Evolutionary conservation across 176 grass and related monocot genomes (phyloP), one percentile per base, ranked within the genome.

Genomic region (Paspalum vaginatum): DNA sequence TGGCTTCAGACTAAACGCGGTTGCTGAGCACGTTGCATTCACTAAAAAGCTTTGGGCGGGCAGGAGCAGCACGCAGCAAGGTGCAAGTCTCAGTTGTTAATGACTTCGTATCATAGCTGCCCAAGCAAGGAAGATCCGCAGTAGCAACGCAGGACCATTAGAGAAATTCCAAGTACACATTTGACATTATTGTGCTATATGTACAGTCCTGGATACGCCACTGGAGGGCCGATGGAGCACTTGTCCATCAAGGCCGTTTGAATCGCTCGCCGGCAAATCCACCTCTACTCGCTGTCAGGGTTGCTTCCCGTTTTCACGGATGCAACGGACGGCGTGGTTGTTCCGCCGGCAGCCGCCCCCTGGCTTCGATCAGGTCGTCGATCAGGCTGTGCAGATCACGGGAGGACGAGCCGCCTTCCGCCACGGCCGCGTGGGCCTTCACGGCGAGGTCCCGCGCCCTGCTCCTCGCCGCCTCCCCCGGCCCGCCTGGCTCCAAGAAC

Each of bases 401-500:
- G 26, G 40, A 32, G n/a, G 85, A 85, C 32, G 77, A 85, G 15
- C 89, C 85, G 0, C 68, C 77, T 8, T 20, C 64, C 0, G 38
- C 81, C 2, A 76, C 61, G 38, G 85, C 86, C 1, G 61, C 54
- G 1, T 57, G 15, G 0, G 86, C 85, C 61, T 74, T 80, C 3
- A 1, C 54, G 13, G 51, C 83, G 14, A 92, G 64, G 14, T 81
- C 78, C 68, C 47, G 11, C 0, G 70, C 68, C 52, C 39, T 88
- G 3, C 6, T 7, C 50, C 81, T 87, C 41, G 61, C 65, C 21
- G 5, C 50, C 59, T 82, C 72, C 7, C 74, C 71, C 1, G 62
- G 0, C 0, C 76, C 65, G 0, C 63, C 79, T 0, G 58, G 72
- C 44, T 70, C 67, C 67, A 70, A 16, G 67, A 70, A 70, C 11